Base-by-base conservation (phyloP, 148 eudicot genomes). In the Mesembryanthemum crystallinum region DNA sequence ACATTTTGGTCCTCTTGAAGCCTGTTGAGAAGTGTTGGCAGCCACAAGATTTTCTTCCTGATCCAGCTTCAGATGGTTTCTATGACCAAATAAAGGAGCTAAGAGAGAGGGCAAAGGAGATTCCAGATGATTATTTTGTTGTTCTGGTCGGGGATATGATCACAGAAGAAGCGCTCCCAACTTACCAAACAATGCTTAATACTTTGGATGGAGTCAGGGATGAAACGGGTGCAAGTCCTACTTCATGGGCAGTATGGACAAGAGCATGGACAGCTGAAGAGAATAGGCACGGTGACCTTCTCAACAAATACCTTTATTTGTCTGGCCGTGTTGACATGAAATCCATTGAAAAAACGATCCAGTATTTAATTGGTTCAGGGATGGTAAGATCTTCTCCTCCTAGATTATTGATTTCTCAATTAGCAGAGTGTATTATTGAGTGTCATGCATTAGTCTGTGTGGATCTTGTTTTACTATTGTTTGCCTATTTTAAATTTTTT, bases 101-200 rank as follows among this genome's bases (percentile, higher is more conserved):
- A 23, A 73, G 86, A 45, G 87, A 74, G 47, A 71, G 87, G 61
- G 78, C 88, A 0, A 86, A 78, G 67, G 90, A 83, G 69, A 51
- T 89, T 25, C 90, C 92, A 2, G 88, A 89, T 62, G 92, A 89
- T 24, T 79, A 83, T 76, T 81, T 78, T 64, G 87, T 89, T 62
- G 88, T 84, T 42, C 74, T 89, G 76, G 86, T 87, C 51, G 92
- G 92, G 35, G 86, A 89, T 45, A 87, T 89, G 92, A 80, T 89
- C 70, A 89, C 93, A 27, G 90, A 89, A 76, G 93, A 89, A 80
- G 93, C 93, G 39, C 88, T 89, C 71, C 92, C 92, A 21, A 89
- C 90, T 11, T 89, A 89, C 51, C 92, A 89, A 52, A 79, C 89
- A 49, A 79, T 89, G 84, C 82, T 89, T 47, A 87, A 89, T 64